Conservation (phyloP, 257 asterid species). For the Solanum appendiculatum region DNA sequence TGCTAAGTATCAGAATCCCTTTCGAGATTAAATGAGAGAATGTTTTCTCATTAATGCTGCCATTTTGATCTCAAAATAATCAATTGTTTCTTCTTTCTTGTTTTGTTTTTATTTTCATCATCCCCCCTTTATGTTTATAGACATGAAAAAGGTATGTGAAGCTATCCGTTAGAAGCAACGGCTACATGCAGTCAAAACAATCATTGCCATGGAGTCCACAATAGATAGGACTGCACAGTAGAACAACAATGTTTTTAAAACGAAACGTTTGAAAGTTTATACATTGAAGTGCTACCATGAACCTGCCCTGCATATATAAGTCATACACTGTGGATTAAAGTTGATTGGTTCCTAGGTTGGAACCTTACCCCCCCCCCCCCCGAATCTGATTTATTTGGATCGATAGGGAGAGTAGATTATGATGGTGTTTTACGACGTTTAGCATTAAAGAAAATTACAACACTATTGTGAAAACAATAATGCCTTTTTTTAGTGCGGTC, state of each 20-base stretch:
- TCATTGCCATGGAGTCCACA: not conserved
- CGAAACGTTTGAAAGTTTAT: not conserved
- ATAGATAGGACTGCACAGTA: not conserved
- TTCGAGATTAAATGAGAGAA: not conserved
- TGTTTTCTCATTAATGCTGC: not conserved
- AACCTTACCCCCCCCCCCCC: too few relatives aligned
- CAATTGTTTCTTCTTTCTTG: not conserved
- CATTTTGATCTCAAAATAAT: not conserved
- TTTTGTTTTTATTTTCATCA: not conserved
- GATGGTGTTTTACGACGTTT: too few relatives aligned
- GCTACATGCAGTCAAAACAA: not conserved
- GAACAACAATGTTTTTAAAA: not conserved
- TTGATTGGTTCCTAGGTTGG: too few relatives aligned
- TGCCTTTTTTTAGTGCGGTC: too few relatives aligned
- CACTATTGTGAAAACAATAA: too few relatives aligned
- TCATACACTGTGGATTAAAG: too few relatives aligned
- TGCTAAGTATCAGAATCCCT: not conserved
- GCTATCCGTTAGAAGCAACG: not conserved
- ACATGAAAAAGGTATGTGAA: not conserved
- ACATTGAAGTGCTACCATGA: not conserved
- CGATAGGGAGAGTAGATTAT: too few relatives aligned
- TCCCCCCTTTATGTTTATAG: not conserved
- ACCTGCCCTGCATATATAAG: not conserved
- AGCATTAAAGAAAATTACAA: too few relatives aligned
- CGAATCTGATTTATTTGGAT: too few relatives aligned